phyloP scores from a whole-genome alignment of 2,329 filamentous ascomycete species.

The Magnaporthiopsis incrustans region DNA sequence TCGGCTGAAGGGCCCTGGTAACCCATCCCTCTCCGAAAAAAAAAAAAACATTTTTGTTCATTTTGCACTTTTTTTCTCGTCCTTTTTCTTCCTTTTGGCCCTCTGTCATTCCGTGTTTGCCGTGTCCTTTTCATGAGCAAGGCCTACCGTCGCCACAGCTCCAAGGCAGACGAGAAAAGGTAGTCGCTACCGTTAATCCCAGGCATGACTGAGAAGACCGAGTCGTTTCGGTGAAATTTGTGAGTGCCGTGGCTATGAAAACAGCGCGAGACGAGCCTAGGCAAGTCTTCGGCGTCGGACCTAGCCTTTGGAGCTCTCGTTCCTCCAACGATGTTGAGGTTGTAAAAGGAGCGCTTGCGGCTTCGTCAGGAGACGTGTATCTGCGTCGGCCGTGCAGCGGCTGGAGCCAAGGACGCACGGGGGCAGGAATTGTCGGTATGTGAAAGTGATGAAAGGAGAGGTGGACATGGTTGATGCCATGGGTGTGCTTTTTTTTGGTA shows the following conservation, averaged over 20 bases:
- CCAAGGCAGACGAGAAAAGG: neutral
- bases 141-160: neutral
- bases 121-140: neutral
- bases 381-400: slow-evolving; percentile 4
- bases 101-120: neutral
- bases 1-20: neutral
- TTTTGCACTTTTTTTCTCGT: neutral
- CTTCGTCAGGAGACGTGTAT: neutral
- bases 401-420: neutral
- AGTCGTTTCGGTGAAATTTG: neutral
- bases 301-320: neutral
- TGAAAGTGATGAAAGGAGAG: neutral
- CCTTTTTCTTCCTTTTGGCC: neutral
- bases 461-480: neutral
- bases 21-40: neutral
- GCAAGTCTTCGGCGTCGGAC: neutral
- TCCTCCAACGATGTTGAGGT: neutral
- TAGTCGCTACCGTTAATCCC: too few relatives aligned
- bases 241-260: neutral
- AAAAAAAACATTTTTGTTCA: neutral
- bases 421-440: neutral
- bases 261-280: neutral
- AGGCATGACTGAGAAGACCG: neutral
- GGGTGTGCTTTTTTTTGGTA: neutral
- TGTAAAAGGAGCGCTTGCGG: neutral